Conservation (phyloP, 371 early-diverging fungal species). For the Rhizopus stolonifer region DNA sequence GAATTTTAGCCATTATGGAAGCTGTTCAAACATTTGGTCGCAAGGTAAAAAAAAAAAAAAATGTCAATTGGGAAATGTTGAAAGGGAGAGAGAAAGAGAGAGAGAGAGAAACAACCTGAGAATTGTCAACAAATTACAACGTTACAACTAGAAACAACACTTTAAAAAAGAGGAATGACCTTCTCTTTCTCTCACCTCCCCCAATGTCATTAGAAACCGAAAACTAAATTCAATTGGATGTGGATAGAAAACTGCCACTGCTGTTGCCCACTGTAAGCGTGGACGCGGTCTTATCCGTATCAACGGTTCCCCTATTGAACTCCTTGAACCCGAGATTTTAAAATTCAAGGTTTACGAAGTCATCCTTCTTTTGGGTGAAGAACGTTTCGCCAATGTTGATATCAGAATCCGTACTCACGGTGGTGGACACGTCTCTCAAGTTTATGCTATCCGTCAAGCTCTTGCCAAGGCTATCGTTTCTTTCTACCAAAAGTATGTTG, state of each 20-base stretch:
- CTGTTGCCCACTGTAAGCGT: slow-evolving; percentile 98
- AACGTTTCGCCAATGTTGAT: slow-evolving; percentile 95
- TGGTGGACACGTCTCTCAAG: slow-evolving; percentile 96
- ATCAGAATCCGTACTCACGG: slow-evolving; percentile 97
- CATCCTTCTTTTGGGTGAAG: slow-evolving; percentile 94
- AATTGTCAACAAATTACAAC: too few species aligned
- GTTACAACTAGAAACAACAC: too few species aligned
- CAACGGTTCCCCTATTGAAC: slow-evolving; percentile 97
- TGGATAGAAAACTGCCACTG: slow-evolving; percentile 99
- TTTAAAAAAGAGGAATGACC: too few species aligned
- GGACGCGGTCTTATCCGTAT: slow-evolving; percentile 93
- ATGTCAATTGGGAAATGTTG: too few species aligned
- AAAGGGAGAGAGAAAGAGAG: background rate
- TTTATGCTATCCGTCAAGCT: slow-evolving; percentile 99
- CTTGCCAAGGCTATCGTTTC: slow-evolving; percentile 99
- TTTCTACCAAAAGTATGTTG: slow-evolving; percentile 98
- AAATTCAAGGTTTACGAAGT: slow-evolving; percentile 99
- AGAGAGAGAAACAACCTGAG: background rate
- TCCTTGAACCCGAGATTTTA: slow-evolving; percentile 96
- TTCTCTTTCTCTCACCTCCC: too few species aligned
- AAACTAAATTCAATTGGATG: too few species aligned
- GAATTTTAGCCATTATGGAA: slow-evolving; percentile 33
- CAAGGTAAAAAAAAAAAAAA: slow-evolving; percentile 30
- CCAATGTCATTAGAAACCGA: too few species aligned
- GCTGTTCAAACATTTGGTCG: slow-evolving; percentile 55